Evolutionary conservation across 768 basidiomycete genomes (phyloP), one percentile per base, ranked within the genome.

Genomic region (Psilocybe cyanescens): DNA sequence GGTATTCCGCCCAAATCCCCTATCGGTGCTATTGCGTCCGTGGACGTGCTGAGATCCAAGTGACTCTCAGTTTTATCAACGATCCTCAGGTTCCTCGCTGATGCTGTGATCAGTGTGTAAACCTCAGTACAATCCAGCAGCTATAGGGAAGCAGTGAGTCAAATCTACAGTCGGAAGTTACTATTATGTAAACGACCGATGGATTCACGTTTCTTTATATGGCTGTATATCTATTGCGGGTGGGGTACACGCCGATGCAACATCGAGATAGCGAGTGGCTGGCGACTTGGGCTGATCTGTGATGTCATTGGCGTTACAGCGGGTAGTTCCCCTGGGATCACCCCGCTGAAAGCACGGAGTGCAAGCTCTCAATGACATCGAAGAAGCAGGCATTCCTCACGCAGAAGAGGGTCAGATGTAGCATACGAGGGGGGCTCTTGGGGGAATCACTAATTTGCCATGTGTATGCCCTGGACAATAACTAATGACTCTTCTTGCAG

Each of bases 1-100:
- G 24, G 24, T 24, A 24, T 37, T 17, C 48, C 7, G 33, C 17
- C 53, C 33, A 11, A 35, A 19, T 55, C 33, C 37, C 16, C 33
- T 53, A 60, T 60, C 59, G 53, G 53, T 60, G 52, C 48, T 30
- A 17, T 47, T 37, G 33, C 19, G 59, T 60, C 47, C n/a, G 30
- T 4, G 29, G 51, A 53, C 51, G 58, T 46, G 31, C 8, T n/a
- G 17, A 8, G n/a, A 44, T 44, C 8, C n/a, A 16, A 9, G 4
- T 44, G 41, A 44, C 4, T 12, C 3, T 16, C 14, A 44, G 5
- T 44, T 44, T 44, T 44, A 12, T 44, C 41, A 44, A 44, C 8
- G 41, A 44, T 12, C n/a, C 41, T 44, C 41, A 5, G 41, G 14
- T 44, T 24, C 24, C 24, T 24, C 24, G 24, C 24, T 24, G 24